Evolutionary conservation across 2,329 filamentous ascomycete genomes (phyloP).

Genomic region (Neocatenulostroma microsporum): DNA sequence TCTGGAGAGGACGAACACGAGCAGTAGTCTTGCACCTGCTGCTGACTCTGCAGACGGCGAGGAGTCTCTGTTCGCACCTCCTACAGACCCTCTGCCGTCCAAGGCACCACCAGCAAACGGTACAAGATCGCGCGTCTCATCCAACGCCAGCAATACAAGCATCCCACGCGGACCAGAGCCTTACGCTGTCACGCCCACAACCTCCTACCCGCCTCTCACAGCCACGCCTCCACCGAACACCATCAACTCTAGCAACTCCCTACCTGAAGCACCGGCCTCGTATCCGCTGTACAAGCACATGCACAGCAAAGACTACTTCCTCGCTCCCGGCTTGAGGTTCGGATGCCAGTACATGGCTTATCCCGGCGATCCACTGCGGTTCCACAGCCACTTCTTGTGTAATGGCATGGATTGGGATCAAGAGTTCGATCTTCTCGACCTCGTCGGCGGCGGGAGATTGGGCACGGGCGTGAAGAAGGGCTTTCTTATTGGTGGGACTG

Average conservation of each 20-base stretch:
- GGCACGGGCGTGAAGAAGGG: constrained; percentile 96
- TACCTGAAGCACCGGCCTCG: constrained; percentile 41
- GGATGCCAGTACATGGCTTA: constrained; percentile 93
- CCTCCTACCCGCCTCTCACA: constrained; percentile 42
- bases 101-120: constrained; percentile 7
- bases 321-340: constrained; percentile 87
- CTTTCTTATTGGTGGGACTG: constrained; percentile 71
- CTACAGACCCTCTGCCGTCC: constrained; percentile 15
- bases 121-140: constrained; percentile 8
- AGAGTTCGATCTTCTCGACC: constrained; percentile 71
- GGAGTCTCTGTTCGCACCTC: constrained; percentile 23
- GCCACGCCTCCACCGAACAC: constrained; percentile 8
- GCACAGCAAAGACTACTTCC: constrained; percentile 71
- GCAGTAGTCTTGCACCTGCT: no score
- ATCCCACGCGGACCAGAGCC: no score
- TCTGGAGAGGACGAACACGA: no score
- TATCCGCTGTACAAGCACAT: constrained; percentile 76
- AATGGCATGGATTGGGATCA: constrained; percentile 83
- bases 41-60: constrained; percentile 21
- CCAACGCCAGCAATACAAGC: constrained; percentile 8
- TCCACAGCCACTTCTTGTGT: constrained; percentile 89
- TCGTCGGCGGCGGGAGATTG: constrained; percentile 77
- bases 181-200: constrained; percentile 42
- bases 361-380: constrained; percentile 86
- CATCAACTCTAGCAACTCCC: neutral